Evolutionary conservation across 2,329 filamentous ascomycete genomes (phyloP).

Genomic region (Fonsecaea monophora): DNA sequence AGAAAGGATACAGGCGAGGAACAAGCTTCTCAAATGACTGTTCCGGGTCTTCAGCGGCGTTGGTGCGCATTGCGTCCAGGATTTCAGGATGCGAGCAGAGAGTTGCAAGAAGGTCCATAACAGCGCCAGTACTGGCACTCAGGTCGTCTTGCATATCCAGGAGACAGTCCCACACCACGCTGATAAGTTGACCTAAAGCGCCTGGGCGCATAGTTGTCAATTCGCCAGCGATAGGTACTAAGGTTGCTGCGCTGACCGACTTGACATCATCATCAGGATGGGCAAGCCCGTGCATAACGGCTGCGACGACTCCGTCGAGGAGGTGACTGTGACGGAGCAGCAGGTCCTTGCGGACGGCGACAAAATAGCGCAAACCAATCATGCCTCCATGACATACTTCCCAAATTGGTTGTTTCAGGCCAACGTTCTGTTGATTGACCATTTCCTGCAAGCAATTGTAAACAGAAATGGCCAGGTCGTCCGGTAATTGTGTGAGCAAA

Average conservation of each 20-base stretch:
- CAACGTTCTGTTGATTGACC: constrained; percentile 87
- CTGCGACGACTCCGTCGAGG: constrained; percentile 89
- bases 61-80: constrained; percentile 88
- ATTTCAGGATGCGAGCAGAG: constrained; percentile 94
- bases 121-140: constrained; percentile 94
- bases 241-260: constrained; percentile 93
- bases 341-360: constrained; percentile 91
- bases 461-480: constrained; percentile 79
- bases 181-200: constrained; percentile 80
- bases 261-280: constrained; percentile 95
- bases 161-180: constrained; percentile 96
- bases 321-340: constrained; percentile 81
- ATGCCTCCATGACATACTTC: constrained; percentile 97
- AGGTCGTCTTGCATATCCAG: constrained; percentile 96
- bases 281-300: constrained; percentile 92
- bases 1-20: constrained; percentile 91
- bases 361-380: constrained; percentile 93
- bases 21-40: constrained; percentile 92
- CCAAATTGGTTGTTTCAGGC: constrained; percentile 78
- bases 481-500: constrained; percentile 80
- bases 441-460: constrained; percentile 86
- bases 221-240: constrained; percentile 94
- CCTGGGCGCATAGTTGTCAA: constrained; percentile 84
- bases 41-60: constrained; percentile 80
- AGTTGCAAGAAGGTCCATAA: constrained; percentile 97